Evolutionary conservation across 2,329 filamentous ascomycete genomes (phyloP).

Genomic region (Dothideomycetidae sp.): DNA sequence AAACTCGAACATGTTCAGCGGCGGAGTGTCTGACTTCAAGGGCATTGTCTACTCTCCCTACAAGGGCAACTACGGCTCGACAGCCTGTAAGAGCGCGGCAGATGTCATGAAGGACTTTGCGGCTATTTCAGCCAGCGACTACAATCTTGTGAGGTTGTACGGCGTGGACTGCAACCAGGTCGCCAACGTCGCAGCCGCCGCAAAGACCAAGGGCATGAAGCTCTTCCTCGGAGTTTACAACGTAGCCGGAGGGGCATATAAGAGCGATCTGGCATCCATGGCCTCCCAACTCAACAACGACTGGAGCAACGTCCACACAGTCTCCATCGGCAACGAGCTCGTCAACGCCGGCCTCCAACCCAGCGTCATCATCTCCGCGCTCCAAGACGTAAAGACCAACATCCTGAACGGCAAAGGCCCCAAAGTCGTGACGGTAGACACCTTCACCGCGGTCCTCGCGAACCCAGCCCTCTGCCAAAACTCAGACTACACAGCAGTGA

Average conservation of each 20-base stretch:
- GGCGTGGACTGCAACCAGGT: slow-evolving; percentile 68
- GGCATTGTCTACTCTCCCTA: slow-evolving; percentile 48
- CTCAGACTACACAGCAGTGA: slow-evolving; percentile 68
- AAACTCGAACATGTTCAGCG: slow-evolving; percentile 10
- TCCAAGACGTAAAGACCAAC: slow-evolving; percentile 42
- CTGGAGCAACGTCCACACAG: slow-evolving; percentile 55
- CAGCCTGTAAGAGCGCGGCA: slow-evolving; percentile 48
- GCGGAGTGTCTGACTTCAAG: slow-evolving; percentile 19
- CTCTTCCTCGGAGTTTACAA: slow-evolving; percentile 65
- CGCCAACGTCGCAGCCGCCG: slow-evolving; percentile 45
- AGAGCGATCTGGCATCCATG: slow-evolving; percentile 45
- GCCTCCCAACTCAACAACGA: slow-evolving; percentile 44
- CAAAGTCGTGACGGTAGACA: slow-evolving; percentile 63
- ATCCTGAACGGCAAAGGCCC: slow-evolving; percentile 58
- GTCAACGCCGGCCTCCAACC: slow-evolving; percentile 50
- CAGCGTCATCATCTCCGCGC: slow-evolving; percentile 40
- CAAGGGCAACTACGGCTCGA: slow-evolving; percentile 26
- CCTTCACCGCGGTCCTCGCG: slow-evolving; percentile 50
- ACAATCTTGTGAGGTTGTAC: slow-evolving; percentile 58
- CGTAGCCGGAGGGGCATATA: slow-evolving; percentile 36
- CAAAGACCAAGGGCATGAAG: slow-evolving; percentile 49
- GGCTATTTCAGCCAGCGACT: slow-evolving; percentile 40
- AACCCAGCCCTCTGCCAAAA: slow-evolving; percentile 58
- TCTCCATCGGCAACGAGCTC: slow-evolving; percentile 69
- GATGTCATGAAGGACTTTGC: slow-evolving; percentile 53